Percentiles rank a stretch among this genome's conserved stretches.
Conservation (phyloP, 78 protist species). For the Fonticula alba region DNA sequence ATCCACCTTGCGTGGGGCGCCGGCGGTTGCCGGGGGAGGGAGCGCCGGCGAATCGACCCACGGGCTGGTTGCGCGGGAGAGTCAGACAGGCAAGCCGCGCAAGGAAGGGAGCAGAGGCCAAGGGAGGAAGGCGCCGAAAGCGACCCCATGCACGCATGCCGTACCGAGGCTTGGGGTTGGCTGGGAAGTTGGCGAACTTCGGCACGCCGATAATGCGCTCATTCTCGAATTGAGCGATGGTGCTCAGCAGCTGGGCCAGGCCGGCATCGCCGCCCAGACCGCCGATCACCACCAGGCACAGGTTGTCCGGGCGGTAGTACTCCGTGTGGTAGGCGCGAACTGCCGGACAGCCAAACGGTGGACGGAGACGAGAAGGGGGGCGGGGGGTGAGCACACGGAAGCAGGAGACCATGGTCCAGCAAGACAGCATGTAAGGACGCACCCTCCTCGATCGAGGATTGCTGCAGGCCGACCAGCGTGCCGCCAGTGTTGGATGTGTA, state of each 20-base stretch:
- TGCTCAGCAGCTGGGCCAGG: not conserved
- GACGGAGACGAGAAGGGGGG: not conserved
- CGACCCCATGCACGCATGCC: not conserved
- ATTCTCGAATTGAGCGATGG: no score
- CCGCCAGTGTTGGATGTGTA: conserved; percentile 48
- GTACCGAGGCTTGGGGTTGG: not conserved
- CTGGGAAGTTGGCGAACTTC: not conserved
- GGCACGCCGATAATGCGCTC: no score
- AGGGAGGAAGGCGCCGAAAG: not conserved
- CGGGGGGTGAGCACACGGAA: not conserved
- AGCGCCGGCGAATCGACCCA: not conserved
- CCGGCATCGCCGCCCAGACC: not conserved
- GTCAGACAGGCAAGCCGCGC: not conserved
- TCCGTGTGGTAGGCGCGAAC: conserved; percentile 25
- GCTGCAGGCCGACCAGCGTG: conserved; percentile 11
- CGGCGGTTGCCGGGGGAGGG: not conserved
- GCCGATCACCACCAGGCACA: conserved; percentile 27
- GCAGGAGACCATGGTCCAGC: not conserved
- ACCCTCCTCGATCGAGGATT: conserved; percentile 1
- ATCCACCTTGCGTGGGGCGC: not conserved
- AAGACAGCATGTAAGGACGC: no score
- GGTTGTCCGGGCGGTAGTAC: conserved; percentile 38
- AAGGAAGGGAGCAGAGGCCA: not conserved
- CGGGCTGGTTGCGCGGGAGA: not conserved
- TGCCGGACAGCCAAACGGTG: not conserved